Evolutionary conservation across 495 filamentous ascomycete genomes (phyloP), one percentile per base, ranked within the genome.

Genomic region (Rusavskia elegans): DNA sequence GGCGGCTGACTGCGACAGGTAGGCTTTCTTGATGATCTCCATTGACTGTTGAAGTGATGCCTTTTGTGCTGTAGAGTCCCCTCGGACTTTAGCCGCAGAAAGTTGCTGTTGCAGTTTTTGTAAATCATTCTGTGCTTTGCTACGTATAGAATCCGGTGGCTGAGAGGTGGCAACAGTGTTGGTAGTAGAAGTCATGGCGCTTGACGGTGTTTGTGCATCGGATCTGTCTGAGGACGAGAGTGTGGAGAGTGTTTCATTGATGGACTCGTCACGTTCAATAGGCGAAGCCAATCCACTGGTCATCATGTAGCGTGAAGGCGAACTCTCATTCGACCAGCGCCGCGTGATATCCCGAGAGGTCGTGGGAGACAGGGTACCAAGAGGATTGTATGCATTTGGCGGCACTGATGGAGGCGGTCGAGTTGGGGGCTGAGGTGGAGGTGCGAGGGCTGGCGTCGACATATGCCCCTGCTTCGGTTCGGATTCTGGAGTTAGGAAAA

Each of bases 31-130:
- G 4, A 53, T 57, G 29, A 51, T 48, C 16, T 51, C 48, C 36
- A 57, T 54, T 27, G 51, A 54, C 25, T 49, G 40, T 21, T 57
- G 55, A 6, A 57, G 36, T 7, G 40, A 32, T 27, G 50, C 52
- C n/a, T 57, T 44, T n/a, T 40, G 40, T 16, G 46, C 40, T 16
- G 35, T 14, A 17, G 27, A 13, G 13, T 51, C 48, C 6, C 55
- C 55, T 21, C 55, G 30, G 8, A 20, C 36, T 54, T 54, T 57
- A 8, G 52, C 52, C 32, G 45, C 39, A 6, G 39, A 32, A 36
- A 54, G 55, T 48, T 57, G 17, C 16, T 11, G 38, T 25, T 51
- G 55, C 20, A 57, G 42, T 11, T 38, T 51, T 2, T 48, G 41
- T 5, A 54, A 32, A 23, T 57, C 20, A 29, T 27, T 44, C 36